Evolutionary conservation across 2,329 filamentous ascomycete genomes (phyloP).

Genomic region (Aspergillus piperis): DNA sequence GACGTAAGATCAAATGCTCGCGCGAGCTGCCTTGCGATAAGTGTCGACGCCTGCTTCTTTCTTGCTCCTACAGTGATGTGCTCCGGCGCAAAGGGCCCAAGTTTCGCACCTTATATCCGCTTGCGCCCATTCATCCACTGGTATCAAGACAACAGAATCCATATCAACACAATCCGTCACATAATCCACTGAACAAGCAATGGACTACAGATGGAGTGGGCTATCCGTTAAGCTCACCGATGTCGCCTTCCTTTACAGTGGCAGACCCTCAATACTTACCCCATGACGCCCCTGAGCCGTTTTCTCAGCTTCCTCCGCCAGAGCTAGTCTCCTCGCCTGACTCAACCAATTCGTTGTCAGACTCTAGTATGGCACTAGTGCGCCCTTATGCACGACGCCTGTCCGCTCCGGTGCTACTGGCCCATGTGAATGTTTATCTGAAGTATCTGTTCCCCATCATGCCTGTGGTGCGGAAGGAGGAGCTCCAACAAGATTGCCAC

Average conservation of each 20-base stretch:
- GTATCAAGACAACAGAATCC: constrained; percentile 23
- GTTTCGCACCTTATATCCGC: constrained; percentile 41
- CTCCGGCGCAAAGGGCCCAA: constrained; percentile 44
- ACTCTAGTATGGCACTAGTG: constrained; percentile 24
- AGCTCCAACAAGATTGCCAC: constrained; percentile 39
- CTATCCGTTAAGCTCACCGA: constrained; percentile 29
- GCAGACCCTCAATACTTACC: constrained; percentile 27
- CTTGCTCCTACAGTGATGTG: constrained; percentile 43
- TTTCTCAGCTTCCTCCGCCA: constrained; percentile 31
- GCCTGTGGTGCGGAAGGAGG: constrained; percentile 42
- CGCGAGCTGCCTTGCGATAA: constrained; percentile 45
- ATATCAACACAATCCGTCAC: constrained; percentile 15
- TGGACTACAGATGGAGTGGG: constrained; percentile 19
- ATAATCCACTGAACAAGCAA: constrained; percentile 23
- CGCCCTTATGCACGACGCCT: constrained; percentile 29
- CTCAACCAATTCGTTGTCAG: constrained; percentile 34
- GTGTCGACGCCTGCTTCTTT: constrained; percentile 39
- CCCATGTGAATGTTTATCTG: constrained; percentile 44
- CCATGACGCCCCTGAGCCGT: constrained; percentile 29
- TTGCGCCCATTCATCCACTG: constrained; percentile 39
- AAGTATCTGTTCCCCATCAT: constrained; percentile 49
- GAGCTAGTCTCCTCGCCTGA: constrained; percentile 39
- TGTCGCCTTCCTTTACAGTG: constrained; percentile 28
- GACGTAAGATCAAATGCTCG: constrained; percentile 47
- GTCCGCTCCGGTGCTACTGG: constrained; percentile 37